Base-by-base conservation (phyloP, 768 basidiomycete genomes). In the Bullera alba region DNA sequence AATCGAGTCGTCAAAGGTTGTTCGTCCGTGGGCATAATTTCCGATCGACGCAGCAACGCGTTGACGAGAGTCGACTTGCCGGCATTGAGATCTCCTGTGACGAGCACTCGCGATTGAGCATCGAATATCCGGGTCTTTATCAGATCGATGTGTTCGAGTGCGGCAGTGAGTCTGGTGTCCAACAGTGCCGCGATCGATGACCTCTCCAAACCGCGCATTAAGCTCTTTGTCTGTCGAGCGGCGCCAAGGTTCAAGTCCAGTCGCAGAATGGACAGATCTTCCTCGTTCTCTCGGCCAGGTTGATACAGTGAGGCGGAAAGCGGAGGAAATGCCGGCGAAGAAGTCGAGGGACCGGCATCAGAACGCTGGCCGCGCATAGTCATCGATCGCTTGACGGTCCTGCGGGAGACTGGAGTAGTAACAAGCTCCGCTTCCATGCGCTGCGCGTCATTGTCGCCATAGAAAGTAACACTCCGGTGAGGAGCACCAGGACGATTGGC, bases 1-100 rank as follows among this genome's bases (percentile, higher is more conserved):
- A 99, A 99, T 26, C 90, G 83, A 25, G 90, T 90, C 0, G 95
- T 99, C 72, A 91, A 88, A 2, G 95, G 95, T 70, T 97, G 95
- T 69, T 99, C 91, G 73, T 99, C 95, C 53, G 92, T 84, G 6
- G 95, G 91, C 85, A 99, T 88, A 37, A 95, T 83, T 30, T 69
- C 70, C 65, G 87, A 82, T 5, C 90, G 80, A 39, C 90, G 79
- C 4, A 99, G 81, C 28, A 99, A 77, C 4, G 93, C 88, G 67
- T 99, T 99, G 69, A 99, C 89, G 69, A 99, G 87, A 0, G 95
- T 97, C 17, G 91, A 95, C 75, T 99, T 99, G 63, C 95, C 95
- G 29, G 95, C 86, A 71, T 99, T 99, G 52, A 99, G 79, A 70
- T 99, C 95, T 53, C 95, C 95, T 21, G 95, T 97, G 51, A 99